Evolutionary conservation across 2,329 filamentous ascomycete genomes (phyloP).

Genomic region (Neurospora sp.): DNA sequence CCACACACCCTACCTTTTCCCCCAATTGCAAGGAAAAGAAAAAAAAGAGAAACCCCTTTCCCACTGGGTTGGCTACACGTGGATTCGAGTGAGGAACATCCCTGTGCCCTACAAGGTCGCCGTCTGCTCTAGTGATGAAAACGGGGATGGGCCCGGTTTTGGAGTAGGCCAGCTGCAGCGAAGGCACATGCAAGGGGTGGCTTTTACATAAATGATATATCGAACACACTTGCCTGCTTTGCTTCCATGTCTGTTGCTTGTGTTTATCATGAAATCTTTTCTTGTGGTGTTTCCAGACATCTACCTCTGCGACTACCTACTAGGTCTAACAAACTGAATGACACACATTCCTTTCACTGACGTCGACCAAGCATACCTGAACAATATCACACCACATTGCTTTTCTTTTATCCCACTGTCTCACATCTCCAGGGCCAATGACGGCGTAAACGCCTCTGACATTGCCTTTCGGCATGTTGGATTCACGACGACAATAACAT

Average conservation of each 20-base stretch:
- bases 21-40: not conserved
- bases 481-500: not conserved
- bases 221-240: not conserved
- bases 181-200: not conserved
- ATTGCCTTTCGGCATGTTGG: not conserved
- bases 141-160: not conserved
- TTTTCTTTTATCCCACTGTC: not conserved
- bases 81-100: not conserved
- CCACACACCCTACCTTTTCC: not conserved
- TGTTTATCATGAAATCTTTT: not conserved
- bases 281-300: not conserved
- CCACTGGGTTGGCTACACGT: not conserved
- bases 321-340: not conserved
- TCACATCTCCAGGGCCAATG: not conserved
- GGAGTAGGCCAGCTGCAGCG: not conserved
- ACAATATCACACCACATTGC: not conserved
- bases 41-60: not conserved
- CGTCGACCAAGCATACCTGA: not conserved
- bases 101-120: not conserved
- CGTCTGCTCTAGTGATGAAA: not conserved
- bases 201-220: not conserved
- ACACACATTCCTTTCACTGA: not conserved
- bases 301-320: not conserved
- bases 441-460: not conserved
- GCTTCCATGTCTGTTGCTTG: not conserved